Conservation (phyloP, 371 early-diverging fungal genomes). For the Rhizopus delemar region DNA sequence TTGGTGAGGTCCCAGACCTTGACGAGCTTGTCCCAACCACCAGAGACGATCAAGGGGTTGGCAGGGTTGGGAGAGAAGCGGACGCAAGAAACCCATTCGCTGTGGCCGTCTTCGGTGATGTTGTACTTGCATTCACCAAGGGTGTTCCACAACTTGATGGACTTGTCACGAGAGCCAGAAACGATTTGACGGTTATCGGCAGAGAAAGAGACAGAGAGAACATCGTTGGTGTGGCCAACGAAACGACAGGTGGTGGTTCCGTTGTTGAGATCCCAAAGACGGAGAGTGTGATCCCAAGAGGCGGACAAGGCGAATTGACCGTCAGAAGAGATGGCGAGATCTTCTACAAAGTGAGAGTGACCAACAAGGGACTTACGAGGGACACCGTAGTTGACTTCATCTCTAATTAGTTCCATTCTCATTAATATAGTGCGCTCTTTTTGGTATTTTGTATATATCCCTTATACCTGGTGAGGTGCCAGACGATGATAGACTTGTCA, state of each 20-base stretch:
- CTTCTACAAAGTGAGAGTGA: slow-evolving; percentile 98
- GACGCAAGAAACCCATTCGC: slow-evolving; percentile 98
- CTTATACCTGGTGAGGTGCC: slow-evolving; percentile 78
- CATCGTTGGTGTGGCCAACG: slow-evolving; percentile 97
- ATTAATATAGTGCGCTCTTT: neutral
- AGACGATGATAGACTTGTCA: slow-evolving; percentile 96
- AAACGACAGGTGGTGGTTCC: slow-evolving; percentile 94
- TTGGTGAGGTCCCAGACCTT: slow-evolving; percentile 99
- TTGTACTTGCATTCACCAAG: slow-evolving; percentile 98
- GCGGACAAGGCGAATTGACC: slow-evolving; percentile 97
- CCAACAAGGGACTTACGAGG: slow-evolving; percentile 88
- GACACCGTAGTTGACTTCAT: slow-evolving; percentile 89
- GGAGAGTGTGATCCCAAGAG: slow-evolving; percentile 98
- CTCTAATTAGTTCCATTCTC: slow-evolving; percentile 46
- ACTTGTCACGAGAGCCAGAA: slow-evolving; percentile 96
- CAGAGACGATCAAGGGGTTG: slow-evolving; percentile 96
- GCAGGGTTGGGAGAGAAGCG: slow-evolving; percentile 98
- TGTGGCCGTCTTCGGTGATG: slow-evolving; percentile 92
- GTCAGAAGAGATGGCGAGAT: slow-evolving; percentile 96
- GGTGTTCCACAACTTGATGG: slow-evolving; percentile 99
- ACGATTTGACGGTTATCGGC: slow-evolving; percentile 99
- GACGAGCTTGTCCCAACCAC: slow-evolving; percentile 99
- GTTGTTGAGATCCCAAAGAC: slow-evolving; percentile 96
- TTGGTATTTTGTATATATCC: neutral
- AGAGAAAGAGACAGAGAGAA: slow-evolving; percentile 97